phyloP scores from a whole-genome alignment of 108 stramenopile species.

The Nannochloropsis granulata region DNA sequence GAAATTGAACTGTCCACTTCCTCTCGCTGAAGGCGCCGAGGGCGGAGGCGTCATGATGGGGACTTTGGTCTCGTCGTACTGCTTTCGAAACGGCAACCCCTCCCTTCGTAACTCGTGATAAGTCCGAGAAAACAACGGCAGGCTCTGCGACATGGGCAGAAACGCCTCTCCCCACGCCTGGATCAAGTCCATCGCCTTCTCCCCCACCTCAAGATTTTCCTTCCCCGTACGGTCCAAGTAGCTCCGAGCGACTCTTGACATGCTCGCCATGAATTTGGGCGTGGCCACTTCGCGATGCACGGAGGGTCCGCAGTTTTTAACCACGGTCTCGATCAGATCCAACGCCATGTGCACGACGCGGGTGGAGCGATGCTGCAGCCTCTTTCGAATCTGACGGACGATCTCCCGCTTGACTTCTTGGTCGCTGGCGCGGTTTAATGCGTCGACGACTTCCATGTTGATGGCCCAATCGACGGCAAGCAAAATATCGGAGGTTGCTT shows the following conservation, averaged over 20 bases:
- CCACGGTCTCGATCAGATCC: conserved; percentile 31
- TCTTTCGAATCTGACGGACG: conserved; percentile 3
- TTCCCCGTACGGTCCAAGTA: background rate
- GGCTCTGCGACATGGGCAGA: conserved; percentile 8
- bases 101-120: conserved; percentile 21
- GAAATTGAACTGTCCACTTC: background rate
- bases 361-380: background rate
- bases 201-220: background rate
- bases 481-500: conserved; percentile 10
- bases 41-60: conserved; percentile 10
- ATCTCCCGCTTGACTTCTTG: background rate
- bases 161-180: conserved; percentile 36
- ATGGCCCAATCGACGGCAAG: conserved; percentile 17
- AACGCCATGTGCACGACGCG: background rate
- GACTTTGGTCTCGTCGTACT: conserved; percentile 17
- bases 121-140: conserved; percentile 20
- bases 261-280: conserved; percentile 15
- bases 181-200: conserved; percentile 28
- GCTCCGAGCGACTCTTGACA: conserved; percentile 6
- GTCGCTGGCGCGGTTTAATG: conserved; percentile 6
- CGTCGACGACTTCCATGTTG: conserved; percentile 26
- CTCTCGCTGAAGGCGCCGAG: background rate
- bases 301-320: conserved; percentile 26
- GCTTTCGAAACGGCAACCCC: conserved; percentile 5
- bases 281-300: conserved; percentile 20